Base-by-base conservation (phyloP, 75 land plant genomes). In the Gnetum montanum region DNA sequence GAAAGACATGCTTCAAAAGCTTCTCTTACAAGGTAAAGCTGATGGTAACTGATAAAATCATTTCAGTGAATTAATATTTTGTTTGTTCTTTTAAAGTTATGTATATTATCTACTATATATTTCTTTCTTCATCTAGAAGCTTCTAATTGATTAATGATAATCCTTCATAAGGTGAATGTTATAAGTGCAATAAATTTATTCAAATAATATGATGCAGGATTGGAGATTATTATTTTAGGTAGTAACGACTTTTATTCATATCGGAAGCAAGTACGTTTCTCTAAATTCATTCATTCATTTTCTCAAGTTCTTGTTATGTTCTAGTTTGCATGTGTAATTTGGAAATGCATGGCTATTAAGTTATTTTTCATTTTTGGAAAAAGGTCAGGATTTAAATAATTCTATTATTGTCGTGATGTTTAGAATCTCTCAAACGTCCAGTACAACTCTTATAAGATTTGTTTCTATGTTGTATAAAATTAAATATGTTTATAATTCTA, bases 191-290 rank as follows among this genome's bases (percentile, higher is more conserved):
- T 12, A 38, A 12, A 38, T 38, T 38, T 38, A 38, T 38, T n/a
- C 0, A 3, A 4, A 28, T 46, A 57, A 63, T 30, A 37, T 54
- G 18, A 25, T 74, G 67, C 94, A 91, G 97, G 94, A 38, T 69
- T 93, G 19, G 82, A 93, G 43, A 85, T 93, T 49, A 88, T 86
- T 49, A 82, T 93, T 11, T 64, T 88, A 47, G 98, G 95, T 8
- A 70, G 66, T 71, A 93, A 88, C 53, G 84, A 88, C 43, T 88
- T 88, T 49, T 93, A 93, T 49, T 88, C 95, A 13, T 93, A 79
- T 54, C 54, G 95, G 41, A 80, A 75, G 64, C 80, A 82, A 83
- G 98, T 84, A 71, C 4, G 43, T 18, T 35, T 44, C 30, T 41
- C 15, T 61, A n/a, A n/a, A n/a, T n/a, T n/a, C n/a, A n/a, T n/a